Conservation (phyloP, 768 basidiomycete genomes). For the Wakefieldia striispora region DNA sequence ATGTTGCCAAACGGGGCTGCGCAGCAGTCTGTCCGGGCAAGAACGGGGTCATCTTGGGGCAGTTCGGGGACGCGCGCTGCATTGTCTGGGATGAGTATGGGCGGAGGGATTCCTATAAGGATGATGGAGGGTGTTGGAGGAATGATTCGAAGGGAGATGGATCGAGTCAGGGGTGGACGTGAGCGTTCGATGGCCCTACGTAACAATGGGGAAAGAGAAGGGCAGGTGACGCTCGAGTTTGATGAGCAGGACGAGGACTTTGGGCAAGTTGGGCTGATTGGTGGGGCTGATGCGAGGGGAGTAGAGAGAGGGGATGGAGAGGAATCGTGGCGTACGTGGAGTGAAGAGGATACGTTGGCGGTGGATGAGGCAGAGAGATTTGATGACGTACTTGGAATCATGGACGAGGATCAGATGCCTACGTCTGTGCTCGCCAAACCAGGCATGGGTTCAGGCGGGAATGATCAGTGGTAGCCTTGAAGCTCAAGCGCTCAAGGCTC, state of each 20-base stretch:
- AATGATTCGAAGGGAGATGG: conserved; percentile 52
- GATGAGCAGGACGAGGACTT: conserved; percentile 73
- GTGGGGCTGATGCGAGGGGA: neutral
- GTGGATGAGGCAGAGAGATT: conserved; percentile 33
- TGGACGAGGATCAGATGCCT: conserved; percentile 33
- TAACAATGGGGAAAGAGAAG: neutral
- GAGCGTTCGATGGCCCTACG: neutral
- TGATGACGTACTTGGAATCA: conserved; percentile 33
- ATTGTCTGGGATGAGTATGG: conserved; percentile 18
- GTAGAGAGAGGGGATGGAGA: conserved; percentile 11
- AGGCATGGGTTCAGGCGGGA: neutral
- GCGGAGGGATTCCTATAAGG: conserved; percentile 48
- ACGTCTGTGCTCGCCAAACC: conserved; percentile 1
- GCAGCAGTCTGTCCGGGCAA: conserved; percentile 8
- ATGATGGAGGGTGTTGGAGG: conserved; percentile 60
- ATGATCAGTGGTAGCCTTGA: neutral
- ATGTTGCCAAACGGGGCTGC: conserved; percentile 75
- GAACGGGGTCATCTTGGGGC: conserved; percentile 14
- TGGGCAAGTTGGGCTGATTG: conserved; percentile 14
- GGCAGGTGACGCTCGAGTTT: conserved; percentile 47
- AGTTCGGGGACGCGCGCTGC: conserved; percentile 12
- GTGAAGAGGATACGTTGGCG: conserved; percentile 28
- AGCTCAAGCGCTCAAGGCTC: no score
- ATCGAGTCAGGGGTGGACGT: conserved; percentile 11
- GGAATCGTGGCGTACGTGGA: conserved; percentile 25